Base-by-base conservation (phyloP, 306 rosid genomes). In the Hippophae rhamnoides region DNA sequence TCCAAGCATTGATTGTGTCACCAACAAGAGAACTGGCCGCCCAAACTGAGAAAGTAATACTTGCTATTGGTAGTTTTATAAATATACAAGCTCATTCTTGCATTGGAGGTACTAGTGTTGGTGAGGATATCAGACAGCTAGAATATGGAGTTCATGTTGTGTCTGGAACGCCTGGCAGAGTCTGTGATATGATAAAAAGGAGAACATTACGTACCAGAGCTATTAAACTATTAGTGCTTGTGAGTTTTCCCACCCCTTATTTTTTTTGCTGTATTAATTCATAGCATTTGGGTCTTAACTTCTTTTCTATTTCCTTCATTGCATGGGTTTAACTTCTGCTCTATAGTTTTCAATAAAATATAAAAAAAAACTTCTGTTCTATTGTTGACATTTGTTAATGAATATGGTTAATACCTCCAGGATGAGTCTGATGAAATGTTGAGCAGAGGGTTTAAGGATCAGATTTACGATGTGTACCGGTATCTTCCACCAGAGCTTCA, bases 381-480 rank as follows among this genome's bases (percentile, higher is more conserved):
- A 13, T 9, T 27, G 27, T 51, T 57, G 41, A 13, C 26, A 14
- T 60, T 10, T 6, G 7, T 27, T 49, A 27, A 18, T 67, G 46
- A 13, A n/a, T 54, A 43, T 18, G 44, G 25, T 2, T 63, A 6
- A 7, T 14, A 5, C 57, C 70, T 13, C 44, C 84, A 93, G 99
- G 99, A 93, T 53, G 99, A 93, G 69, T 93, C 95, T 53, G 99
- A 93, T 80, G 99, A 93, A 65, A 93, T 93, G 99, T 72, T 93
- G 89, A 93, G 99, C 79, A 80, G 99, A 77, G 99, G 99, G 31
- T 93, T 88, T 77, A 93, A 93, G 78, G 99, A 93, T 75, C 99
- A 93, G 74, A 93, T 93, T 69, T 93, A 93, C 41, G 99, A 93
- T 68, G 94, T 93, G 14, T 93, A 93, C 64, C 82, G 99, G 79